Evolutionary conservation across 192 early-diverging fungal genomes (phyloP), one percentile per base, ranked within the genome.

Genomic region (Backusella circina): DNA sequence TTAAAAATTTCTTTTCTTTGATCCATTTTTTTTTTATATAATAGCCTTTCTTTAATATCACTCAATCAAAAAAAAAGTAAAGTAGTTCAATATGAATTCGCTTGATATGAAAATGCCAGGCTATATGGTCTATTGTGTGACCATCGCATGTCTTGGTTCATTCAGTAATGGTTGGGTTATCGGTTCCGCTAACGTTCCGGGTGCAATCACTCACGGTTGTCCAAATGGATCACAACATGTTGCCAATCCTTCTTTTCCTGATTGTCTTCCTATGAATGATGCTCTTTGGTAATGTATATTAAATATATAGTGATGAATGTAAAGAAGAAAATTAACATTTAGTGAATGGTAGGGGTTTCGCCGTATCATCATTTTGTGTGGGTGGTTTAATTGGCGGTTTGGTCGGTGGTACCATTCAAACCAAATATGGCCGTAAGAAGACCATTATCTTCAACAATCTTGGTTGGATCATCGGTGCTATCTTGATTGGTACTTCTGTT

Each of bases 391-490:
- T 83, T 23, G 90, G 88, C 54, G 87, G 84, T 47, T 71, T 92
- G 3, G 57, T 70, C 9, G 91, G 87, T 30, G 90, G 89, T n/a
- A 73, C 70, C 1, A 68, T 90, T 23, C 65, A 72, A 41, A 77
- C 70, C 16, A 39, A 44, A 26, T 54, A 79, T 66, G 91, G 91
- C 28, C 86, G 91, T 51, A 83, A 85, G 28, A 77, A 79, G 30
- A 77, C 86, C 41, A 79, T 96, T 38, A 80, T 93, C 21, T 88
- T 88, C 83, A 88, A 86, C 76, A 94, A 92, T 68, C 76, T 93
- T 44, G 81, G 85, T 51, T 94, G 89, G 76, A 84, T 94, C 4
- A 65, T 90, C 36, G 91, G 94, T 5, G 87, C 85, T 10, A 44
- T 94, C 30, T 84, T 92, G 7, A 80, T 95, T 28, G 89, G 86